These are phyloP conservation scores for Boletus subparvulus DNA, from an alignment of 768 basidiomycete genomes.

Conservation along the genomic window DNA sequence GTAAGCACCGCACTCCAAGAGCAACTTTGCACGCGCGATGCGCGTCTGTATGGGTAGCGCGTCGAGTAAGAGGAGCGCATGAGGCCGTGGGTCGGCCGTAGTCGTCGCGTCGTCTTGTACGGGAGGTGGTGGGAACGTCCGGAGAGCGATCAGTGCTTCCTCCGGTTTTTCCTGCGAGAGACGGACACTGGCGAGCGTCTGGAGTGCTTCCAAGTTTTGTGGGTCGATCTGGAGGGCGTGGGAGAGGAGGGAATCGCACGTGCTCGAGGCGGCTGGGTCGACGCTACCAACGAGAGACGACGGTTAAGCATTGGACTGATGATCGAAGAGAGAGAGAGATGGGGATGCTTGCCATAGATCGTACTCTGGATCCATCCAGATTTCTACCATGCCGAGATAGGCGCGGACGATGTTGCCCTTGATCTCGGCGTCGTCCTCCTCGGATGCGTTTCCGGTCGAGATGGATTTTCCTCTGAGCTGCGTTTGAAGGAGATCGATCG, in stretches of 20 bases:
- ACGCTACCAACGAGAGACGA: constrained; percentile 47
- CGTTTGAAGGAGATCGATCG: constrained; percentile 63
- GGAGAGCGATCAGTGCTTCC: constrained; percentile 58
- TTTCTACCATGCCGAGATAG: constrained; percentile 86
- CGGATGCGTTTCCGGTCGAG: constrained; percentile 35
- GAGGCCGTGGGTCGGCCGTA: constrained; percentile 25
- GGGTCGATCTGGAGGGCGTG: constrained; percentile 75
- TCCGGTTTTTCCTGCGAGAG: constrained; percentile 85
- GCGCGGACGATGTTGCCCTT: constrained; percentile 73
- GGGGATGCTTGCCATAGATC: constrained; percentile 71
- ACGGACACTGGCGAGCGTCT: constrained; percentile 80
- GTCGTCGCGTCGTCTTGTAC: neutral
- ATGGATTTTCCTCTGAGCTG: constrained; percentile 77
- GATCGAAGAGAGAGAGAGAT: neutral
- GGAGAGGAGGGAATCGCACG: constrained; percentile 73
- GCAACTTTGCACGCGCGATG: constrained; percentile 72
- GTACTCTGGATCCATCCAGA: constrained; percentile 91
- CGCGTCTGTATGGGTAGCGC: constrained; percentile 64
- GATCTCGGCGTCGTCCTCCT: constrained; percentile 45
- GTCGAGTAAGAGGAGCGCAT: constrained; percentile 34
- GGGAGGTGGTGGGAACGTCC: constrained; percentile 19
- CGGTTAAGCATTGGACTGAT: neutral
- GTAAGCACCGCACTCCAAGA: constrained; percentile 74
- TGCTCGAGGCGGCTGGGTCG: constrained; percentile 77
- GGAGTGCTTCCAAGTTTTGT: constrained; percentile 74